Evolutionary conservation across 176 grass and related monocot species (phyloP).

Genomic region (Hsuehochloa calcarea): DNA sequence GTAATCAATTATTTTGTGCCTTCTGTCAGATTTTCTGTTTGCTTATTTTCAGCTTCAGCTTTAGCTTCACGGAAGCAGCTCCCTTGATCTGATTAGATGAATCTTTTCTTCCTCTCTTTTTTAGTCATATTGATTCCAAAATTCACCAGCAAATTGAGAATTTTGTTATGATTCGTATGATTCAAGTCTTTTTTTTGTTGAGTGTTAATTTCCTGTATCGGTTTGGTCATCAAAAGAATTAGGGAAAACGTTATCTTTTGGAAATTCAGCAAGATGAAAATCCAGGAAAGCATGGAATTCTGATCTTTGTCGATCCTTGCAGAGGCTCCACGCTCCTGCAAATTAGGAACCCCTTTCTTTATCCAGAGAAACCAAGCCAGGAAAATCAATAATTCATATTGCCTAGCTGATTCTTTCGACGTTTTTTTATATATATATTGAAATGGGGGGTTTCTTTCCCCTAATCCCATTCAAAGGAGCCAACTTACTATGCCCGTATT

Average conservation of each 20-base stretch:
- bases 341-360: not conserved
- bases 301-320: not conserved
- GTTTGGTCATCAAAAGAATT: not conserved
- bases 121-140: not conserved
- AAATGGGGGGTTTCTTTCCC: not conserved
- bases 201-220: not conserved
- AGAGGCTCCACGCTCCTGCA: not conserved
- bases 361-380: not conserved
- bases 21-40: not conserved
- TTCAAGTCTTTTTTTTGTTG: not conserved
- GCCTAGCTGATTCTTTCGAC: not conserved
- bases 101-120: not conserved
- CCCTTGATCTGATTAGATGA: not conserved
- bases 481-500: not conserved
- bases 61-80: not conserved
- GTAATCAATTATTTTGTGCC: not conserved
- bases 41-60: not conserved
- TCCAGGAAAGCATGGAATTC: not conserved
- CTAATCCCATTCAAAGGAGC: not conserved
- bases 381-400: not conserved
- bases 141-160: not conserved
- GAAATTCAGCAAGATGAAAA: conserved; percentile 9
- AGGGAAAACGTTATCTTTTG: not conserved
- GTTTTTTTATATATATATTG: not conserved
- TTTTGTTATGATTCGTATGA: not conserved